Evolutionary conservation across 805 yeast species (phyloP), one percentile per base, ranked within the genome.

Genomic region (Candida verbasci): DNA sequence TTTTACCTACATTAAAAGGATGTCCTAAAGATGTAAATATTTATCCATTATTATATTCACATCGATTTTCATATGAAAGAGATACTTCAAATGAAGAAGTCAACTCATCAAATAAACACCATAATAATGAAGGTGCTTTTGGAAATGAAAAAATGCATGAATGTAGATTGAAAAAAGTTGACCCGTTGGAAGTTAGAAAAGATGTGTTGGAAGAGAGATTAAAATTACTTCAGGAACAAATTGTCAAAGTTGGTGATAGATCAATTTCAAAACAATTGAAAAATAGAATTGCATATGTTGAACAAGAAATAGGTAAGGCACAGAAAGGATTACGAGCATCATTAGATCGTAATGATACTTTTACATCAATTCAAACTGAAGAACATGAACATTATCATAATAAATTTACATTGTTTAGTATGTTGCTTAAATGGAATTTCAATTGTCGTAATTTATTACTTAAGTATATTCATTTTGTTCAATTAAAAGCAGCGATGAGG

Each of bases 51-150:
- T 48, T 86, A 47, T 78, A 63, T 55, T 68, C 94, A 0, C 85
- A 91, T 4, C 63, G 76, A 29, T 81, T 88, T 52, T 66, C 81
- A 3, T 89, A 86, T 53, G 62, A 74, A 42, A 69, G 91, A 33
- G 78, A 82, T 43, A 78, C 50, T 43, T 66, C 81, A 2, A 88
- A 86, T 54, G 62, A 74, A 42, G 69, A 89, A 33, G 78, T 80
- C 42, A 78, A 48, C 14, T 6, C 14, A 20, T 6, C 37, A 21
- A n/a, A n/a, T n/a, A n/a, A n/a, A n/a, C n/a, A n/a, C n/a, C n/a
- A n/a, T n/a, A 17, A 21, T 17, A 16, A 20, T 16, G 24, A 29
- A 9, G 38, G 18, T 17, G 38, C 38, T 15, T 8, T 36, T 31
- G 59, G 58, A 1, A 41, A 42, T 11, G 67, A 55, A 22, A 40